Percentiles rank a stretch among this genome's conserved stretches.
These are phyloP conservation scores for Boeremia exigua DNA, from an alignment of 2,329 filamentous ascomycete species.

Conservation along the genomic window DNA sequence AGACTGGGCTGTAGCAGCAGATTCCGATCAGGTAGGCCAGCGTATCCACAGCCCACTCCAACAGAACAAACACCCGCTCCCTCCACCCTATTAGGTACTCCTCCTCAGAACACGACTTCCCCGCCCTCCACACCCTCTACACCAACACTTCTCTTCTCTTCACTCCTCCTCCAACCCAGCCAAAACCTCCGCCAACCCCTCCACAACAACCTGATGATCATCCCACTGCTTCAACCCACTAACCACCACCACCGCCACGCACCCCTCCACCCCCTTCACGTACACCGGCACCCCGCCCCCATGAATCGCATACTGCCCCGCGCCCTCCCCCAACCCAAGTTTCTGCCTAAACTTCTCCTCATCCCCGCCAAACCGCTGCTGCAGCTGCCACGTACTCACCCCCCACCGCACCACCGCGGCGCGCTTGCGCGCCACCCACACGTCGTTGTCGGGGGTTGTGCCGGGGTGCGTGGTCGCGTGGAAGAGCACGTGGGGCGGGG, in stretches of 20 bases:
- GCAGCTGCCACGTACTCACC: constrained; percentile 71
- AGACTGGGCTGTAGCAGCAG: too few relatives aligned
- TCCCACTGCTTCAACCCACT: constrained; percentile 79
- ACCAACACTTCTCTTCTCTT: too few relatives aligned
- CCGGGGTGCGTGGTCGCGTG: constrained; percentile 71
- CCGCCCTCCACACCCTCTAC: too few relatives aligned
- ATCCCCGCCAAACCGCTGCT: constrained; percentile 68
- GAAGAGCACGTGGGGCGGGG: constrained; percentile 66
- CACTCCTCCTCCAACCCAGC: constrained; percentile 16
- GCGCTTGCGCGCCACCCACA: constrained; percentile 70
- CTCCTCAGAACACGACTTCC: too few relatives aligned
- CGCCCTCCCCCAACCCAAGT: constrained; percentile 60
- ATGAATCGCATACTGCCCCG: constrained; percentile 73
- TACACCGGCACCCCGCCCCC: constrained; percentile 76
- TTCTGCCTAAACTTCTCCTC: constrained; percentile 70
- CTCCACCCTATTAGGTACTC: neutral
- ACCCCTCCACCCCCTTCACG: constrained; percentile 72
- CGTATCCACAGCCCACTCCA: neutral
- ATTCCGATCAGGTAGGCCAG: too few relatives aligned
- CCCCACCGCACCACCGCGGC: constrained; percentile 74
- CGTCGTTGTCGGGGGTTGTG: constrained; percentile 72
- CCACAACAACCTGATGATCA: constrained; percentile 78
- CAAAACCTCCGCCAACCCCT: constrained; percentile 47
- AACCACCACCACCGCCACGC: constrained; percentile 76
- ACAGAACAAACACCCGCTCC: neutral